Percentiles rank a stretch among this genome's conserved stretches.
These are phyloP conservation scores for Aspergillus sp. DNA, from an alignment of 2,329 filamentous ascomycete species.

Conservation along the genomic window DNA sequence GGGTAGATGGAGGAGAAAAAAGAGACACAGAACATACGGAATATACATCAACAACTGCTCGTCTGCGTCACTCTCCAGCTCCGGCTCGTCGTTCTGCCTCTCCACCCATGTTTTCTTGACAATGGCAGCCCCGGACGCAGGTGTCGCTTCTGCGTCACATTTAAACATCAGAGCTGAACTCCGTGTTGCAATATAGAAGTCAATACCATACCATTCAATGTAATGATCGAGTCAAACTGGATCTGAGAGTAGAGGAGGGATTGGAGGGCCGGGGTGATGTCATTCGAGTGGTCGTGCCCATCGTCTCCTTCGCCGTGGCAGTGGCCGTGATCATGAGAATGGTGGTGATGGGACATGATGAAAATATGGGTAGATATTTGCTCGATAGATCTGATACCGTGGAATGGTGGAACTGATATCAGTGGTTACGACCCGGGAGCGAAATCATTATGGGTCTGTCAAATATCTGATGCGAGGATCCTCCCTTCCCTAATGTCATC, in stretches of 20 bases:
- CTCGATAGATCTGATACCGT: not conserved
- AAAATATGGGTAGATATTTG: not conserved
- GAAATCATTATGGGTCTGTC: not conserved
- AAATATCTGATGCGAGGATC: not conserved
- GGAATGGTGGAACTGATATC: not conserved
- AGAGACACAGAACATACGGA: slow-evolving; percentile 60
- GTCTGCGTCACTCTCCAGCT: slow-evolving; percentile 82
- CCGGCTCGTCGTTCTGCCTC: slow-evolving; percentile 67
- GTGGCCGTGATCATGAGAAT: slow-evolving; percentile 43
- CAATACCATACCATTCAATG: slow-evolving; percentile 65
- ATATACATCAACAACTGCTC: slow-evolving; percentile 92
- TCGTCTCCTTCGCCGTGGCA: slow-evolving; percentile 49
- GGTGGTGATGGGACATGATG: slow-evolving; percentile 38
- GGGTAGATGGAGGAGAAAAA: too few relatives aligned
- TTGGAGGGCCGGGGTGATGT: slow-evolving; percentile 88
- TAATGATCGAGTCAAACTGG: slow-evolving; percentile 79
- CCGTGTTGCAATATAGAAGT: not conserved
- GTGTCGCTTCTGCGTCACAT: slow-evolving; percentile 51
- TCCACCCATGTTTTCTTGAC: slow-evolving; percentile 91
- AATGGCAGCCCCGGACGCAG: slow-evolving; percentile 69
- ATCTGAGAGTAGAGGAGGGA: slow-evolving; percentile 90
- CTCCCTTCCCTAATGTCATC: not conserved
- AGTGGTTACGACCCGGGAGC: not conserved
- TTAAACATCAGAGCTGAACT: not conserved
- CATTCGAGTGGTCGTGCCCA: slow-evolving; percentile 84